A percentile compares a stretch with the other conserved stretches of the same genome.
phyloP scores from a whole-genome alignment of 441 rosid species.

The Erodium texanum region DNA sequence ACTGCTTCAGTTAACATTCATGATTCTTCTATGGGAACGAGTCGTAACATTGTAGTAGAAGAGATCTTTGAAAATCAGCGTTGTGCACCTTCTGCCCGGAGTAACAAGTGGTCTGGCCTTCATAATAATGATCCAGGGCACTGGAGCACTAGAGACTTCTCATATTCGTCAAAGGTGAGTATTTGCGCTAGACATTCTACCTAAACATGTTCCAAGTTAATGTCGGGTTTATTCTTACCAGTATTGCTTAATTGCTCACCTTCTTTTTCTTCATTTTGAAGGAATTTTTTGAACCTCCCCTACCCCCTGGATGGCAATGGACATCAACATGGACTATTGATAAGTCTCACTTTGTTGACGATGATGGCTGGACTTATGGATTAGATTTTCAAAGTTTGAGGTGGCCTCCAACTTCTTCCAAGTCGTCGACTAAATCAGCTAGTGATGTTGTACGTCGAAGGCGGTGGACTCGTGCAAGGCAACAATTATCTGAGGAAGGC shows the following conservation, averaged over 20 bases:
- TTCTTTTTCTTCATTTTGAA: constrained; percentile 25
- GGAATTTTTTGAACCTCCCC: constrained; percentile 52
- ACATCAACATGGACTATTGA: constrained; percentile 55
- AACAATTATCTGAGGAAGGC: constrained; percentile 25
- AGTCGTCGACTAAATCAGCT: constrained; percentile 31
- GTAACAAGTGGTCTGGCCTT: constrained; percentile 9
- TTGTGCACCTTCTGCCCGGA: constrained; percentile 50
- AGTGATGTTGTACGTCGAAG: constrained; percentile 45
- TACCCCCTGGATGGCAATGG: constrained; percentile 64
- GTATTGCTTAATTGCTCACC: neutral
- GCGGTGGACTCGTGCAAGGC: constrained; percentile 57
- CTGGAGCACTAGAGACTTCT: constrained; percentile 60
- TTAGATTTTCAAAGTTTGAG: constrained; percentile 43
- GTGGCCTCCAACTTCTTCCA: constrained; percentile 49
- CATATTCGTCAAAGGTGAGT: constrained; percentile 51
- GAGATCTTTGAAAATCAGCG: constrained; percentile 61
- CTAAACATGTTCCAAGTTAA: neutral
- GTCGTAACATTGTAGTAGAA: constrained; percentile 35
- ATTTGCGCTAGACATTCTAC: neutral
- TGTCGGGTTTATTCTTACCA: neutral
- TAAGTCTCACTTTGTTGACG: constrained; percentile 47
- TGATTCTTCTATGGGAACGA: constrained; percentile 34
- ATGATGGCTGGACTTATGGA: constrained; percentile 63
- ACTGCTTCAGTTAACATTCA: constrained; percentile 26
- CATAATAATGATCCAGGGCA: constrained; percentile 31